Evolutionary conservation across 345 rosid genomes (phyloP).

Genomic region (Arabis alpina): DNA sequence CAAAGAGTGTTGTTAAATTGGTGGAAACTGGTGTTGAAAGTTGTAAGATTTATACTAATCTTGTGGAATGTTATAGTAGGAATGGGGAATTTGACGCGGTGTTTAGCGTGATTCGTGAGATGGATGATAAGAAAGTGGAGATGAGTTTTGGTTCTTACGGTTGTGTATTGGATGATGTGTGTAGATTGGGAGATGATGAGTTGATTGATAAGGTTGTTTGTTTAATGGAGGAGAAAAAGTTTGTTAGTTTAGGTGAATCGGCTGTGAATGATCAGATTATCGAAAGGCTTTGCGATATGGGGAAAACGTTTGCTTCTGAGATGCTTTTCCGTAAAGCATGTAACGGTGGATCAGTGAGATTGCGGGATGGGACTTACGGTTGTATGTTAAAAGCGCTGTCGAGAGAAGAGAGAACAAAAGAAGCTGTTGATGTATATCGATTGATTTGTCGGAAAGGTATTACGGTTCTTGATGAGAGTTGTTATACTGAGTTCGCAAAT

Average conservation of each 20-base stretch:
- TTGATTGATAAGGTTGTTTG: conserved; percentile 49
- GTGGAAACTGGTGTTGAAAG: conserved; percentile 55
- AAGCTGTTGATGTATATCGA: conserved; percentile 52
- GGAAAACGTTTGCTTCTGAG: conserved; percentile 57
- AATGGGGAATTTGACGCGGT: conserved; percentile 53
- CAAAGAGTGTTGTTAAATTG: conserved; percentile 49
- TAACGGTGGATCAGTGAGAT: conserved; percentile 40
- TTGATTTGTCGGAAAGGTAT: conserved; percentile 45
- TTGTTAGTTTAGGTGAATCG: conserved; percentile 37
- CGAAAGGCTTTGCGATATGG: conserved; percentile 62
- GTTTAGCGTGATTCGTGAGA: conserved; percentile 52
- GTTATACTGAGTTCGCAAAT: conserved; percentile 53
- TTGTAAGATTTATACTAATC: conserved; percentile 55
- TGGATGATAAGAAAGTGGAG: conserved; percentile 52
- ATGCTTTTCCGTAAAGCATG: conserved; percentile 59
- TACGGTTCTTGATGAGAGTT: conserved; percentile 42
- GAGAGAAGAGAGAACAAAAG: conserved; percentile 51
- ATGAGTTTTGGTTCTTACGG: conserved; percentile 55
- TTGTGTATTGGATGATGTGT: conserved; percentile 70
- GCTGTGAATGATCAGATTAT: conserved; percentile 44
- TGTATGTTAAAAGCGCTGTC: conserved; percentile 58
- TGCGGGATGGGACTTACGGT: conserved; percentile 54
- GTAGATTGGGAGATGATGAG: conserved; percentile 50
- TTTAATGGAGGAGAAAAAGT: conserved; percentile 51
- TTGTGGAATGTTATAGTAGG: conserved; percentile 58